Base-by-base conservation (phyloP, 495 filamentous ascomycete species). In the Talaromyces nanjingensis region DNA sequence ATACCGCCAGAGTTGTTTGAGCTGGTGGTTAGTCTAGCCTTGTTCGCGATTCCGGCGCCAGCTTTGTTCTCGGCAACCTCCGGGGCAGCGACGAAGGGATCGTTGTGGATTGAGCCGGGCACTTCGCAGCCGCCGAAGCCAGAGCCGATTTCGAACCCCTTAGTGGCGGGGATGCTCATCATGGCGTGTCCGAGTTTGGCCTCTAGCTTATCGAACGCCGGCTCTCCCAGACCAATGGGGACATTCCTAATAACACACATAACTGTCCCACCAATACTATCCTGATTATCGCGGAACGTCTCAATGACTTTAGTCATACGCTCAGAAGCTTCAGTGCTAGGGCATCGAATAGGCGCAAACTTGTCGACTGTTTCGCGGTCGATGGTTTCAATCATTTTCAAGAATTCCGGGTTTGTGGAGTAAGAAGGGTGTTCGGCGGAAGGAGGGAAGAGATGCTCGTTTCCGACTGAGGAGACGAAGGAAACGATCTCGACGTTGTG, bases 1-100 rank as follows among this genome's bases (percentile, higher is more conserved):
- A 98, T 91, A 67, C 94, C 94, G 24, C 94, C 96, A 2, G 90
- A 94, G 81, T 96, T 94, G 81, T 98, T 98, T 37, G 96, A 97
- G 76, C 88, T 89, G 45, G 96, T 98, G 20, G 87, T 92, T 42
- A 98, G 83, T 24, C 79, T 75, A 47, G 79, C 79, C 65, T 73
- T 81, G 3, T 80, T 82, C 4, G 73, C 70, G 64, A 73, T 69
- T 29, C 65, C 62, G 6, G 69, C 72, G 0, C 69, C 70, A 1
- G 67, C 54, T 39, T 71, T 74, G 31, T 76, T 79, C n/a, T 69
- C 71, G 8, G 74, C 73, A 14, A 75, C 71, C 58, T 80, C 72
- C 0, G 79, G 72, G 20, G 85, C 71, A 24, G 81, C 80, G 58
- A 94, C 79, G 74, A 98, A 98, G 63, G 91, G 82, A 73, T 98